Conservation (phyloP, 1,284 basidiomycete species). For the Heterobasidion irregulare region DNA sequence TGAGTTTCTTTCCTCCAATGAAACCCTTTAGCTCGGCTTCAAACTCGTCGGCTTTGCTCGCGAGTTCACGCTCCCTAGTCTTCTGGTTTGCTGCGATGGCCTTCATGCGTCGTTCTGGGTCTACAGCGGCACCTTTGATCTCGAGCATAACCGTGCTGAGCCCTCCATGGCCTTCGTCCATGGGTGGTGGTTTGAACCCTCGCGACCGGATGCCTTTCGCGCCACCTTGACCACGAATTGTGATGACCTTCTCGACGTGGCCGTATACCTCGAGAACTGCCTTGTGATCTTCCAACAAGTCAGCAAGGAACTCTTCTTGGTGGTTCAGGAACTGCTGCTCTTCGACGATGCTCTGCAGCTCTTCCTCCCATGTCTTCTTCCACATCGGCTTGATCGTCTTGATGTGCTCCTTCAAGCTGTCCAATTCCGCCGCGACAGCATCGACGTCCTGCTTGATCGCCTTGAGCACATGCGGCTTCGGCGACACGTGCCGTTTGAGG, state of each 20-base stretch:
- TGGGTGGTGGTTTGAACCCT: constrained; percentile 42
- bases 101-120: constrained; percentile 77
- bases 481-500: constrained; percentile 81
- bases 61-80: constrained; percentile 68
- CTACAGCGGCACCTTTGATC: constrained; percentile 75
- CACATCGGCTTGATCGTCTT: constrained; percentile 91
- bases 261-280: constrained; percentile 79
- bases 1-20: constrained; percentile 77
- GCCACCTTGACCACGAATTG: constrained; percentile 51
- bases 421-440: constrained; percentile 63
- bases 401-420: constrained; percentile 79
- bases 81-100: constrained; percentile 86
- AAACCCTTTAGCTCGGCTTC: constrained; percentile 77
- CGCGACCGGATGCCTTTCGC: constrained; percentile 28
- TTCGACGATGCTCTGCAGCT: constrained; percentile 93
- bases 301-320: constrained; percentile 84
- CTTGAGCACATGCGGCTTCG: constrained; percentile 69
- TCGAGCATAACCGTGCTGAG: constrained; percentile 78
- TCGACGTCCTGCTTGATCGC: constrained; percentile 71
- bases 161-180: constrained; percentile 57
- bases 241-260: constrained; percentile 84
- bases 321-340: constrained; percentile 93
- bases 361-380: constrained; percentile 98
- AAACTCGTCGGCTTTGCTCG: constrained; percentile 68
- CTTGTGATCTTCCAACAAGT: constrained; percentile 88